These are phyloP conservation scores for Zygosaccharomyces siamensis DNA, from an alignment of 805 yeast species.

Conservation along the genomic window DNA sequence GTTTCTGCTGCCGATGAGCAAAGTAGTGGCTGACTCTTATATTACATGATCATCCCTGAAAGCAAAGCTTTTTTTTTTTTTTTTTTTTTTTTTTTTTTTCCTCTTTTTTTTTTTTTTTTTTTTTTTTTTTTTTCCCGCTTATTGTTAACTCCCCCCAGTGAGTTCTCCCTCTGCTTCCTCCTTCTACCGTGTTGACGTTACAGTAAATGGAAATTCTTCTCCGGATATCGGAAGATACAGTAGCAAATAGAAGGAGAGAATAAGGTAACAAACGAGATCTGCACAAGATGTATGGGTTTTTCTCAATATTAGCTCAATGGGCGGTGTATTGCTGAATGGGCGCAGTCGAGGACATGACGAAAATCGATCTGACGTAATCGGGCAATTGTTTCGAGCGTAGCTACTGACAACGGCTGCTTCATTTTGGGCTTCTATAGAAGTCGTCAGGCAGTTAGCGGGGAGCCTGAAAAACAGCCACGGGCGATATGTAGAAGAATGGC, in stretches of 20 bases:
- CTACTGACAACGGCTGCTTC: too few species aligned
- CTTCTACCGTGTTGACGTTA: too few species aligned
- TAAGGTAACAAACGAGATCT: not conserved
- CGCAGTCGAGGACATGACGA: too few species aligned
- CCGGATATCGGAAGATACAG: not conserved
- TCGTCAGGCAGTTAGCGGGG: too few species aligned
- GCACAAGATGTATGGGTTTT: not conserved
- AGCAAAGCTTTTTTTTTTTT: not conserved
- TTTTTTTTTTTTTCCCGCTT: not conserved
- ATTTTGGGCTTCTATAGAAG: too few species aligned
- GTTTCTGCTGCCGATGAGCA: not conserved
- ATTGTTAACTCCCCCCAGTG: not conserved
- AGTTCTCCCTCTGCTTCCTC: not conserved
- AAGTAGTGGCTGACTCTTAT: not conserved
- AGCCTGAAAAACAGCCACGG: too few species aligned
- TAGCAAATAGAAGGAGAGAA: not conserved
- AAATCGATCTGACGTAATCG: too few species aligned
- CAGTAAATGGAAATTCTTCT: too few species aligned
- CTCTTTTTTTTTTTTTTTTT: not conserved
- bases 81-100: not conserved
- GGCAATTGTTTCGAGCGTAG: too few species aligned
- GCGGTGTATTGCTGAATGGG: too few species aligned
- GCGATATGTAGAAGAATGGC: too few species aligned
- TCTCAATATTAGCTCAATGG: too few species aligned
- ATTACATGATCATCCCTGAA: not conserved